Conservation (phyloP, 1,284 basidiomycete species). For the Ceratobasidium sp. region DNA sequence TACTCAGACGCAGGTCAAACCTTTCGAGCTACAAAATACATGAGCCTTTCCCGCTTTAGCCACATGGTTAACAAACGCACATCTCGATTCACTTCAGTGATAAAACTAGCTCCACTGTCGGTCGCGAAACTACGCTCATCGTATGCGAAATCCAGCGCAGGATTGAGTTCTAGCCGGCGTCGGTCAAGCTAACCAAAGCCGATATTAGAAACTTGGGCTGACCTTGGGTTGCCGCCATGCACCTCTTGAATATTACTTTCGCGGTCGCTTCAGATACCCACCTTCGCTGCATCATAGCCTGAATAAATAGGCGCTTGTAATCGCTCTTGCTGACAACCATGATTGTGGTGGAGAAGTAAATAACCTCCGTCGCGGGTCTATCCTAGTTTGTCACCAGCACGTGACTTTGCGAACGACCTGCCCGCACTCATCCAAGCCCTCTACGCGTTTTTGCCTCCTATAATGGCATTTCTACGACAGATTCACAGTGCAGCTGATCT, state of each 20-base stretch:
- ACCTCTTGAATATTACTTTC: conserved; percentile 24
- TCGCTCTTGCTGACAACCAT: conserved; percentile 41
- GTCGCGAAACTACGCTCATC: conserved; percentile 17
- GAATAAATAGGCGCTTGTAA: conserved; percentile 35
- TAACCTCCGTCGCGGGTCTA: neutral
- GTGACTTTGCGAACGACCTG: neutral
- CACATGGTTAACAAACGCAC: conserved; percentile 5
- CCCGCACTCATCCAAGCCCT: neutral
- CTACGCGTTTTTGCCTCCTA: neutral
- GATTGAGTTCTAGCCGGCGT: conserved; percentile 8
- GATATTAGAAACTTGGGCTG: neutral
- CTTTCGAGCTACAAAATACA: conserved; percentile 62
- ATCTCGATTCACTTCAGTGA: conserved; percentile 29
- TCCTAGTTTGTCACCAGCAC: neutral
- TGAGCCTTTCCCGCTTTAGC: neutral
- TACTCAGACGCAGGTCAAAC: conserved; percentile 75
- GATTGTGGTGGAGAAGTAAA: conserved; percentile 11
- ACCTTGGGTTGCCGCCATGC: conserved; percentile 30
- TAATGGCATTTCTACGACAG: conserved; percentile 25
- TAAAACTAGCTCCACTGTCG: conserved; percentile 19
- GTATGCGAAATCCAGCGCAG: neutral
- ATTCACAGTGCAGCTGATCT: conserved; percentile 19
- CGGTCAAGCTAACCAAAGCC: neutral
- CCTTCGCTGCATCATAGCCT: conserved; percentile 34
- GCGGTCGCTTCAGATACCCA: conserved; percentile 34